phyloP scores from a whole-genome alignment of 73 alveolate species.

The Tetrahymena borealis region DNA sequence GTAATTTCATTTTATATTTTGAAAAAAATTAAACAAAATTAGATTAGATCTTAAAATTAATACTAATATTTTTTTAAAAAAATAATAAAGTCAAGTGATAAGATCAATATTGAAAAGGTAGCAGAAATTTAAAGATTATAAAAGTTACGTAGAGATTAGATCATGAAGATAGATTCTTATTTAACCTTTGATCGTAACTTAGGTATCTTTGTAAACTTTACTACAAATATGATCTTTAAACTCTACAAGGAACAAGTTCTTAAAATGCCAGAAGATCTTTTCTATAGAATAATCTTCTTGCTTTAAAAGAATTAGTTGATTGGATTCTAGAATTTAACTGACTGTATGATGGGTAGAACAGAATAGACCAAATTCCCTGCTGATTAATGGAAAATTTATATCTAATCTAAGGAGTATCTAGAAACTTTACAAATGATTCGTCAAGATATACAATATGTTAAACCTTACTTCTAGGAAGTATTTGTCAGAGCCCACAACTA shows the following conservation, averaged over 20 bases:
- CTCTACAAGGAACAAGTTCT: constrained; percentile 6
- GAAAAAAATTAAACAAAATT: neutral
- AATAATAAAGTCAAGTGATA: constrained; percentile 1
- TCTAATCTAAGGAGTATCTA: neutral
- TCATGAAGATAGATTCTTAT: constrained; percentile 30
- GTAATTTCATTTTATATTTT: too few relatives aligned
- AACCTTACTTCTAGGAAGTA: neutral
- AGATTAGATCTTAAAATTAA: neutral
- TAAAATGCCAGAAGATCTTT: constrained; percentile 1
- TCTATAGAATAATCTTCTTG: constrained; percentile 22
- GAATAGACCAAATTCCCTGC: neutral
- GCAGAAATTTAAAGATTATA: constrained; percentile 5
- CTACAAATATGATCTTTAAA: constrained; percentile 17
- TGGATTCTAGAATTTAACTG: constrained; percentile 17
- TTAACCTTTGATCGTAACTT: constrained; percentile 13
- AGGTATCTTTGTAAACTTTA: constrained; percentile 30
- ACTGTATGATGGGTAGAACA: constrained; percentile 8
- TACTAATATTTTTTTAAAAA: neutral
- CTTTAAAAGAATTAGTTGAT: constrained; percentile 14
- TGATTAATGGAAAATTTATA: neutral
- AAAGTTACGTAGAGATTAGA: neutral
- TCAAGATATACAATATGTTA: neutral
- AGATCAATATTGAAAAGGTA: constrained; percentile 21
- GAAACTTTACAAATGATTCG: neutral
- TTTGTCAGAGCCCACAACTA: neutral